phyloP scores from a whole-genome alignment of 129 eudicot genomes.

The Saussurea involucrata region DNA sequence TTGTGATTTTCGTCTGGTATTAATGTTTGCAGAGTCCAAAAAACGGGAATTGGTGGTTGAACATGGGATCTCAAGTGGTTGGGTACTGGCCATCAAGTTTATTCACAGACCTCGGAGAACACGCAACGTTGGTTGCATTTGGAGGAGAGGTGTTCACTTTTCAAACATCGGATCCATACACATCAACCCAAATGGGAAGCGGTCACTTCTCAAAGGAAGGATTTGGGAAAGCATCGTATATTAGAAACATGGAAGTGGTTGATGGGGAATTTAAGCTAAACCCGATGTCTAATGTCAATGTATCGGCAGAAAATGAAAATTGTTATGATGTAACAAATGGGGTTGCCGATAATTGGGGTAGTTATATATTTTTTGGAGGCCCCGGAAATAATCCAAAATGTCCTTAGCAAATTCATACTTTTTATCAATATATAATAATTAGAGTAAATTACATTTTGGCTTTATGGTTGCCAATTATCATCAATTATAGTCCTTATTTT shows the following conservation, averaged over 20 bases:
- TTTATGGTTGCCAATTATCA: too few relatives aligned
- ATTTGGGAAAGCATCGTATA: conserved; percentile 68
- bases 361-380: conserved; percentile 76
- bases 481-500: too few relatives aligned
- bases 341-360: conserved; percentile 53
- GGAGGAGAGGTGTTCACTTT: conserved; percentile 75
- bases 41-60: conserved; percentile 85
- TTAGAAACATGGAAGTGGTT: conserved; percentile 61
- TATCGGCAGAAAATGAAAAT: conserved; percentile 63
- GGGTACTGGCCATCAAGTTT: conserved; percentile 83
- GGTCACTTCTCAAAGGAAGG: conserved; percentile 79
- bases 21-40: conserved; percentile 54
- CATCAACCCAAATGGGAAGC: conserved; percentile 80
- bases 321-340: conserved; percentile 69
- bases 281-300: conserved; percentile 33
- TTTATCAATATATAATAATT: too few relatives aligned
- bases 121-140: conserved; percentile 62
- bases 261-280: conserved; percentile 53
- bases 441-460: too few relatives aligned
- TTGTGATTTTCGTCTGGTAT: not conserved
- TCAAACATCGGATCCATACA: conserved; percentile 32
- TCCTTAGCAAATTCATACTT: conserved; percentile 24
- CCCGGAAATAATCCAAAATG: conserved; percentile 73
- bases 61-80: conserved; percentile 62
- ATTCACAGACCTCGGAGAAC: conserved; percentile 52